Base-by-base conservation (phyloP, 805 yeast genomes). In the Spathaspora sp. region DNA sequence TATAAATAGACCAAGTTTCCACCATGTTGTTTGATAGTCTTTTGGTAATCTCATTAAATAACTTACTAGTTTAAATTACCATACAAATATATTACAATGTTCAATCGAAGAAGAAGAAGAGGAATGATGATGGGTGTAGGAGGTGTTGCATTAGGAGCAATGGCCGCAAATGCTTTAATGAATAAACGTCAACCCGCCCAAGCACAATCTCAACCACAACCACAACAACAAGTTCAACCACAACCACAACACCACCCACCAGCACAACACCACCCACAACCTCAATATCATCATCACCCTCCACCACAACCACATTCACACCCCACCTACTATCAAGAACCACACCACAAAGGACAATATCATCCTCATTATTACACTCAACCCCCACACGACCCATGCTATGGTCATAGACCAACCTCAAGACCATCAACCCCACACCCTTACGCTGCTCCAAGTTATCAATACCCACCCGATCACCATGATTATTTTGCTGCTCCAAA, bases 61-160 rank as follows among this genome's bases (percentile, higher is more conserved):
- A 29, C 19, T 16, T 11, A 19, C 14, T 12, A 19, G 44, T 19
- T 42, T 14, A 8, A 42, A 18, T 20, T 20, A 23, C 18, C 32
- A 43, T 14, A 23, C 44, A 43, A 40, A 40, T 38, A 38, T 10
- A 5, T 29, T 5, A 44, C 20, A 32, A 45, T 45, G 40, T 17
- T 29, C 17, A n/a, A n/a, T 44, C 42, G 42, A 12, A 32, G 48
- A 31, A 46, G 48, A 46, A 46, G 48, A 46, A 29, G 48, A 29
- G 32, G 32, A 23, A 46, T 46, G 40, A 12, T 46, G n/a, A 18
- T 32, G 32, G 48, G 48, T 19, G 48, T 20, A 1, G 48, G 48
- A 12, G 48, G 29, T n/a, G 17, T 46, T 17, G 48, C 48, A n/a
- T 18, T 46, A 18, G 48, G 48, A 16, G 39, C 48, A 5, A n/a